Percentiles rank a stretch among this genome's conserved stretches.
Evolutionary conservation across 169 alveolate species (phyloP).

Genomic region (Plasmodium sp.): DNA sequence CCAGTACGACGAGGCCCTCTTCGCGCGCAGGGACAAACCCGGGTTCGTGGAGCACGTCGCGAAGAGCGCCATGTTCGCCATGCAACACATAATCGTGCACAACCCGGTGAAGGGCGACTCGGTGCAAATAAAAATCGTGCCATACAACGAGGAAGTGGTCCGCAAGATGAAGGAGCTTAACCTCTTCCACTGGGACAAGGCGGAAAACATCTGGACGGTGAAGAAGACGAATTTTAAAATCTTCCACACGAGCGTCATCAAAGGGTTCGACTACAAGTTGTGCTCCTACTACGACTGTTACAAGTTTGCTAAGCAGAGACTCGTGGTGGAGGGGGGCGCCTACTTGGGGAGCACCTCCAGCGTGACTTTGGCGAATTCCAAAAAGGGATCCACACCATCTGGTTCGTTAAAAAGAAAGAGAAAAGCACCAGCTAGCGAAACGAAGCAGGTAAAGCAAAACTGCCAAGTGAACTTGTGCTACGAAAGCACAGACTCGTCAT

Average conservation of each 20-base stretch:
- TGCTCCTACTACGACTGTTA: slow-evolving; percentile 56
- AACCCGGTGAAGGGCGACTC: slow-evolving; percentile 16
- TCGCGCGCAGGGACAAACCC: slow-evolving; percentile 5
- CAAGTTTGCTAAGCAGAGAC: slow-evolving; percentile 12
- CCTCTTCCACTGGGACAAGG: slow-evolving; percentile 49
- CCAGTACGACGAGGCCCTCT: slow-evolving; percentile 12
- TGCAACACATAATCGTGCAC: slow-evolving; percentile 53
- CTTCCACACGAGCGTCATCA: slow-evolving; percentile 33
- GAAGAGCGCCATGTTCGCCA: slow-evolving; percentile 21
- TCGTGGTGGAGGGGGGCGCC: slow-evolving; percentile 9
- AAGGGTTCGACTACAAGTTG: slow-evolving; percentile 18
- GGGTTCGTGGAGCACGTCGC: slow-evolving; percentile 24
- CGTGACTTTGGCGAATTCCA: background rate
- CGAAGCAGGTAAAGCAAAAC: background rate
- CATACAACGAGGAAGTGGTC: slow-evolving; percentile 37
- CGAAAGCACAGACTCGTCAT: slow-evolving; percentile 45
- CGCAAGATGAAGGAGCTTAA: slow-evolving; percentile 35
- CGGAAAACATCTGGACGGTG: slow-evolving; percentile 35
- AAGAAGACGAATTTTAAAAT: slow-evolving; percentile 27
- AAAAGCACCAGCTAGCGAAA: background rate
- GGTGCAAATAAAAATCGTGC: slow-evolving; percentile 34
- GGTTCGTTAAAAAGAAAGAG: slow-evolving; percentile 12
- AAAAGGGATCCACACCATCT: background rate
- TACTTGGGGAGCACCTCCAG: background rate
- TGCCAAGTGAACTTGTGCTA: background rate